Percentiles rank a stretch among this genome's conserved stretches.
Evolutionary conservation across 768 basidiomycete genomes (phyloP).

Genomic region (Macrolepiota fuliginosa): DNA sequence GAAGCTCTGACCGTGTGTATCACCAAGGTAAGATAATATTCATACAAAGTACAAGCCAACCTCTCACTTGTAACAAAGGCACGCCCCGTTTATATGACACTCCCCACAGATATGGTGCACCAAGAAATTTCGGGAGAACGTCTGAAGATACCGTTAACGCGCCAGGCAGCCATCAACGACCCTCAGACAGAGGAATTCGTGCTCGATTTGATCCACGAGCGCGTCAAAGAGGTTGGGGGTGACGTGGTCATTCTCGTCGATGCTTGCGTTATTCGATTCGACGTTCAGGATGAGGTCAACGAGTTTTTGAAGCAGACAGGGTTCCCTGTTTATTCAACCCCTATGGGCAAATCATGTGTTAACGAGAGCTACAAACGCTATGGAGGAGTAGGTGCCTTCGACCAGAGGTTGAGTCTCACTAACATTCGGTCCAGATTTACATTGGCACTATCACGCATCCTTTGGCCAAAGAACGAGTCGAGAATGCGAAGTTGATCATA

Average conservation of each 20-base stretch:
- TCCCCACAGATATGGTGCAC: slow-evolving; percentile 82
- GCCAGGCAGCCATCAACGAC: slow-evolving; percentile 50
- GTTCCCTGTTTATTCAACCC: slow-evolving; percentile 72
- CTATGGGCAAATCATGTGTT: slow-evolving; percentile 82
- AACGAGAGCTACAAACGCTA: slow-evolving; percentile 70
- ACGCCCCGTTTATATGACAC: slow-evolving; percentile 82
- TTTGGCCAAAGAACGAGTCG: slow-evolving; percentile 66
- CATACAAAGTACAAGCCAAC: neutral
- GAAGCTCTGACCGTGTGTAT: slow-evolving; percentile 71
- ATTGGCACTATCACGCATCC: slow-evolving; percentile 70
- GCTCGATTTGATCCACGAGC: slow-evolving; percentile 66
- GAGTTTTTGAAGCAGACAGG: slow-evolving; percentile 63
- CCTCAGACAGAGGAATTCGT: slow-evolving; percentile 63
- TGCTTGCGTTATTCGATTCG: slow-evolving; percentile 76
- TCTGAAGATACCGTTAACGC: slow-evolving; percentile 57
- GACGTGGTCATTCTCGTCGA: slow-evolving; percentile 79
- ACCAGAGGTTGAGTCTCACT: neutral
- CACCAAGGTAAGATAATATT: slow-evolving; percentile 37
- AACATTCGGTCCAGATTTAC: slow-evolving; percentile 52
- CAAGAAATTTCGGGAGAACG: slow-evolving; percentile 62
- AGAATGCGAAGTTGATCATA: slow-evolving; percentile 71
- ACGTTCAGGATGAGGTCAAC: slow-evolving; percentile 57
- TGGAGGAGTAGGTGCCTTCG: slow-evolving; percentile 61
- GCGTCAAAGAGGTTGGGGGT: slow-evolving; percentile 59
- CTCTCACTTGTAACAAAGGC: slow-evolving; percentile 38